A percentile compares a stretch with the other conserved stretches of the same genome.
These are phyloP conservation scores for Penicillium manginii DNA, from an alignment of 495 filamentous ascomycete genomes.

Conservation along the genomic window DNA sequence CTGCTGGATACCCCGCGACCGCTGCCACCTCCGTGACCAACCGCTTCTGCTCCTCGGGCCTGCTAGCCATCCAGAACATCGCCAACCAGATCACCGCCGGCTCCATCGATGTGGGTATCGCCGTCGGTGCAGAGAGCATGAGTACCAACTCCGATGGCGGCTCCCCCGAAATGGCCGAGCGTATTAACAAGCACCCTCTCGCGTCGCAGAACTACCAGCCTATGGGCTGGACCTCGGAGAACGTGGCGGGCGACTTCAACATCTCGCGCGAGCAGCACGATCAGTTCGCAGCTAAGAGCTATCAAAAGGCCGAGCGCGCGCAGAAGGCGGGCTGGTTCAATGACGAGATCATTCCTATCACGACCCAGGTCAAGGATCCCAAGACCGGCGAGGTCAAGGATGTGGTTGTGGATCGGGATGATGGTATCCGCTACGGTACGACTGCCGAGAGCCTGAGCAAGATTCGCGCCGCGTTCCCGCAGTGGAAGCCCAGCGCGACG, in stretches of 20 bases:
- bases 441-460: constrained; percentile 79
- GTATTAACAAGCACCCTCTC: constrained; percentile 70
- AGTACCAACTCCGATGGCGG: constrained; percentile 70
- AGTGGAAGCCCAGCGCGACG: constrained; percentile 80
- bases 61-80: constrained; percentile 91
- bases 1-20: constrained; percentile 90
- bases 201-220: constrained; percentile 82
- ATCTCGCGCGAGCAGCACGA: constrained; percentile 79
- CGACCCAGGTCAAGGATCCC: constrained; percentile 76
- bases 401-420: constrained; percentile 80
- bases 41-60: constrained; percentile 94
- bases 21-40: constrained; percentile 77
- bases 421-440: constrained; percentile 88
- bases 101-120: constrained; percentile 85
- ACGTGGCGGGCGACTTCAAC: constrained; percentile 85
- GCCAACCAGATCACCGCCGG: constrained; percentile 83
- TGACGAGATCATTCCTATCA: constrained; percentile 90
- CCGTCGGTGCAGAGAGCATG: constrained; percentile 90
- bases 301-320: constrained; percentile 80
- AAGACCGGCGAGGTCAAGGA: constrained; percentile 77
- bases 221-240: constrained; percentile 97
- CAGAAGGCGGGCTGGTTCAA: constrained; percentile 91
- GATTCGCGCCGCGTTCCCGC: constrained; percentile 86
- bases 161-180: constrained; percentile 72
- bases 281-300: constrained; percentile 80